These are phyloP conservation scores for Neospermospora avenae DNA, from an alignment of 2,329 filamentous ascomycete species.

Conservation along the genomic window DNA sequence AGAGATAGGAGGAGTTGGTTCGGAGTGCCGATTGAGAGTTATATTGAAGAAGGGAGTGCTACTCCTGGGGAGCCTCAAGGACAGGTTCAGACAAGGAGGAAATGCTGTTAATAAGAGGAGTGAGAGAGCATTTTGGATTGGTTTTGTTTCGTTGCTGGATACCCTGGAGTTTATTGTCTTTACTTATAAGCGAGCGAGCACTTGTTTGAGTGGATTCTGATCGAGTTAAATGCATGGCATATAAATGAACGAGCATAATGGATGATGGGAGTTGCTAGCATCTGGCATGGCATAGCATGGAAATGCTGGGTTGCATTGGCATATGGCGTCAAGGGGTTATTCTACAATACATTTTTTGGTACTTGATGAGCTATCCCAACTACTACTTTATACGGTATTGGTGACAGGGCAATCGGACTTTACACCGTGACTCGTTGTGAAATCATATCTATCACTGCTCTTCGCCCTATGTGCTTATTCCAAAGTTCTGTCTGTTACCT, in stretches of 20 bases:
- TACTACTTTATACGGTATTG: too few species aligned
- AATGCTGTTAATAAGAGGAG: conserved; percentile 30
- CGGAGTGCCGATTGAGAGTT: conserved; percentile 50
- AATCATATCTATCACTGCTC: neutral
- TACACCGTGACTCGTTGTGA: neutral
- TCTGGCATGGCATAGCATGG: conserved; percentile 18
- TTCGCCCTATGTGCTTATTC: neutral
- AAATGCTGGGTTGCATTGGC: conserved; percentile 6
- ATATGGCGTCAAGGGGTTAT: conserved; percentile 14
- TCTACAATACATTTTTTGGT: conserved; percentile 11
- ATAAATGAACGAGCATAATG: conserved; percentile 2
- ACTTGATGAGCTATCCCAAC: neutral
- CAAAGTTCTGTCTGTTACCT: neutral
- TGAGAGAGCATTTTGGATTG: neutral
- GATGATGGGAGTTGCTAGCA: conserved; percentile 20
- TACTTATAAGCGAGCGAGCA: conserved; percentile 9
- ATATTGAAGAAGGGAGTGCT: conserved; percentile 35
- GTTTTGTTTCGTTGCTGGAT: conserved; percentile 21
- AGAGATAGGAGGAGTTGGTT: conserved; percentile 67
- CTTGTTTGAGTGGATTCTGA: neutral
- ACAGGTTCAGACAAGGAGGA: conserved; percentile 33
- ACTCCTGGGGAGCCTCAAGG: conserved; percentile 24
- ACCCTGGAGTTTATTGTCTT: conserved; percentile 22
- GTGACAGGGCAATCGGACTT: too few species aligned
- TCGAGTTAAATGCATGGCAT: neutral